Percentiles rank a stretch among this genome's conserved stretches.
Conservation (phyloP, 2,329 filamentous ascomycete species). For the Monilinia vaccinii-corymbosi region DNA sequence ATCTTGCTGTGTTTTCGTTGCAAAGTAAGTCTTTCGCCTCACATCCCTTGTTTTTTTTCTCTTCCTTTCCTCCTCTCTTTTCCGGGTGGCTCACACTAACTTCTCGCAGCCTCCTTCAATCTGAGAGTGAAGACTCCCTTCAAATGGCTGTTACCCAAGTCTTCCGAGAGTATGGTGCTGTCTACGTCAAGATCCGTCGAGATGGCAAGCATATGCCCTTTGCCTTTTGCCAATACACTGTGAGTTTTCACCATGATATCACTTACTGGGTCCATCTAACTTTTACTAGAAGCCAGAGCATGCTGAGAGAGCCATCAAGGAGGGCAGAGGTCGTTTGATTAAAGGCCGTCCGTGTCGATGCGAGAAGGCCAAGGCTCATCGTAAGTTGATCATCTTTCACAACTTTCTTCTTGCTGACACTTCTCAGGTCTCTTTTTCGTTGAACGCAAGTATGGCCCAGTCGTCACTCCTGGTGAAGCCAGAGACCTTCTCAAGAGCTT, state of each 20-base stretch:
- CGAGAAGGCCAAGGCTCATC: conserved; percentile 50
- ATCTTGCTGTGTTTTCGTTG: conserved; percentile 53
- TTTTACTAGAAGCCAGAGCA: conserved; percentile 36
- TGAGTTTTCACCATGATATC: conserved; percentile 31
- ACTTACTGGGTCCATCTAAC: conserved; percentile 21
- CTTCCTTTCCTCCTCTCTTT: neutral
- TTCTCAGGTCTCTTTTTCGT: conserved; percentile 42
- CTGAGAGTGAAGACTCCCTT: conserved; percentile 41
- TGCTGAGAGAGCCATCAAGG: conserved; percentile 39
- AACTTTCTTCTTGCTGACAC: conserved; percentile 5
- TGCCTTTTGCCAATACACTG: conserved; percentile 55
- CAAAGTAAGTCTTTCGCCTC: conserved; percentile 45
- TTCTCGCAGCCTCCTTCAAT: conserved; percentile 40
- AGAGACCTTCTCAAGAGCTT: conserved; percentile 34
- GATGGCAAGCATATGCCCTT: conserved; percentile 52
- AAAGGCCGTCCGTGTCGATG: conserved; percentile 49
- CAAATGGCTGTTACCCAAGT: conserved; percentile 42
- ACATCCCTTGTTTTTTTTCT: neutral
- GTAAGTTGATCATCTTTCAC: conserved; percentile 33
- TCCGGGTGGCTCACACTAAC: neutral
- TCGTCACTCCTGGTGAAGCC: conserved; percentile 38
- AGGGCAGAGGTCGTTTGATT: conserved; percentile 41
- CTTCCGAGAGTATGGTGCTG: conserved; percentile 46
- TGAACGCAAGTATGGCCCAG: conserved; percentile 32
- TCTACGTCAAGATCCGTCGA: conserved; percentile 55